Base-by-base conservation (phyloP, 768 basidiomycete species). In the Podaxis sp. region DNA sequence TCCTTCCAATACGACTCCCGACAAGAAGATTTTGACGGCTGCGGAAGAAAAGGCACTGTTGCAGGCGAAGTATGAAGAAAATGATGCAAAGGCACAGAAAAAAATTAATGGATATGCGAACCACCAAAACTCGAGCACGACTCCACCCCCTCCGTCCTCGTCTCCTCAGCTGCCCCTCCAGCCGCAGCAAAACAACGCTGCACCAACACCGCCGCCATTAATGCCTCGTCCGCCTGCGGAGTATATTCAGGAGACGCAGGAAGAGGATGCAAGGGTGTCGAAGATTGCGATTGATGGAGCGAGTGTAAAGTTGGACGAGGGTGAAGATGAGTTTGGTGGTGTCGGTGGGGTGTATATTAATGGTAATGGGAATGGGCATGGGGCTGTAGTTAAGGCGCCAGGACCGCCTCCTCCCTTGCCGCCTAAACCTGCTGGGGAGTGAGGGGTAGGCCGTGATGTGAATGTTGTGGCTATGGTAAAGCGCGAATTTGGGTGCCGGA, bases 201-300 rank as follows among this genome's bases (percentile, higher is more conserved):
- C 76, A 3, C 77, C 78, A 0, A 73, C 82, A 0, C 91, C 89
- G 0, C 90, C 91, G 1, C 90, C 91, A 7, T 75, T 93, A 64
- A 76, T 83, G 78, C 92, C 91, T 2, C 85, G 87, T 56, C 92
- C 91, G 1, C 92, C 91, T 8, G 84, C 72, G 5, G 87, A 90
- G 59, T 93, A 93, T 71, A 91, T 94, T 64, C 84, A 88, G 65
- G 89, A 93, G 75, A 93, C 91, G 17, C 87, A 84, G 64, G 87
- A 88, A 66, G 90, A 88, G 66, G 89, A 93, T 66, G 76, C 82
- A 15, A 82, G 88, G 15, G 78, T 86, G 11, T 81, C 82, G 37
- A 73, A 74, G 51, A 71, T 74, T 49, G 78, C 77, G 36, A 69
- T 73, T 57, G 78, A 75, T 58, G 76, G 70, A 41, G 72, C 65